phyloP scores from a whole-genome alignment of 805 yeast genomes.

The Brettanomyces custersianus region DNA sequence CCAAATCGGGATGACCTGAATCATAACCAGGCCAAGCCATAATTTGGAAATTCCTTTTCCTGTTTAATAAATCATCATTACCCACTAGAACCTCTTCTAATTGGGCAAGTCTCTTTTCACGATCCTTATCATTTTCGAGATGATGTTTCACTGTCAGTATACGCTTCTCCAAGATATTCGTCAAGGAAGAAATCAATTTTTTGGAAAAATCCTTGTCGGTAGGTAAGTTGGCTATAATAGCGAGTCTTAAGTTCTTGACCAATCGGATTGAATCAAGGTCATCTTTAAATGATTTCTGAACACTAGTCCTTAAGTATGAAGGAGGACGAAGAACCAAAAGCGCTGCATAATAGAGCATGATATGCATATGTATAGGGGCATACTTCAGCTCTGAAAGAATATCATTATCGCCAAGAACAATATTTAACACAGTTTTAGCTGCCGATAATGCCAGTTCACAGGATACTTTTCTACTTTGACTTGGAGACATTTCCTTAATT shows the following conservation, averaged over 20 bases:
- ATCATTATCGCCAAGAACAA: conserved; percentile 52
- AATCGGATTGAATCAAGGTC: conserved; percentile 31
- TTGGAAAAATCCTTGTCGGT: conserved; percentile 44
- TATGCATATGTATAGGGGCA: conserved; percentile 65
- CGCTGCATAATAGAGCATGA: conserved; percentile 64
- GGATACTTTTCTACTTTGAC: conserved; percentile 21
- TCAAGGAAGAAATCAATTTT: conserved; percentile 27
- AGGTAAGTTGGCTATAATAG: conserved; percentile 37
- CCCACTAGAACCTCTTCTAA: conserved; percentile 14
- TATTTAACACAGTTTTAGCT: conserved; percentile 51
- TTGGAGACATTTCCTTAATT: conserved; percentile 16
- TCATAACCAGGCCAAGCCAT: conserved; percentile 62
- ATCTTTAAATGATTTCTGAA: conserved; percentile 16
- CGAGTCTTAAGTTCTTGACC: conserved; percentile 35
- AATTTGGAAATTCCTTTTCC: conserved; percentile 21
- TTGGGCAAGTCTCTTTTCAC: conserved; percentile 7
- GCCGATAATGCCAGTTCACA: conserved; percentile 49
- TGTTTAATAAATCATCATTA: conserved; percentile 9
- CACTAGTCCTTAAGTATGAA: conserved; percentile 16
- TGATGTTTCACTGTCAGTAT: conserved; percentile 17
- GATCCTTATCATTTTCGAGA: conserved; percentile 5
- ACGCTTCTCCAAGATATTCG: conserved; percentile 17
- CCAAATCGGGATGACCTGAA: conserved; percentile 46
- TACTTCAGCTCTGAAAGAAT: conserved; percentile 46
- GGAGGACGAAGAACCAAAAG: conserved; percentile 45